Evolutionary conservation across 108 stramenopile genomes (phyloP).

Genomic region (Halocafeteria seosinensis): DNA sequence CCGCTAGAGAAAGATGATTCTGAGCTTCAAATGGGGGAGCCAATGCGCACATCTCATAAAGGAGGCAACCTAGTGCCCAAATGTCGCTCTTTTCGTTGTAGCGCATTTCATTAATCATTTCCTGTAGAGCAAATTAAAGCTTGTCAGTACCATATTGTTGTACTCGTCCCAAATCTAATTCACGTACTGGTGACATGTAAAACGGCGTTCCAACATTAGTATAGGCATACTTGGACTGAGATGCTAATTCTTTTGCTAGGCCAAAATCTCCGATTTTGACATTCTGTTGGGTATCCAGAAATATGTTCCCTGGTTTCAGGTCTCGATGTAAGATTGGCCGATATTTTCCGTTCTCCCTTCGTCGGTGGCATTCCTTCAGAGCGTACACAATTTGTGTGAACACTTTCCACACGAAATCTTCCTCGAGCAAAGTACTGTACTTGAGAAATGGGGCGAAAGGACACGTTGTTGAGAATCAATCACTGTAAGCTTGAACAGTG

Average conservation of each 20-base stretch:
- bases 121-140: neutral
- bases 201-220: conserved; percentile 45
- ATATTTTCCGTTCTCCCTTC: conserved; percentile 14
- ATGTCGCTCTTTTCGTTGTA: conserved; percentile 50
- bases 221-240: conserved; percentile 9
- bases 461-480: too few relatives aligned
- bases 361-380: conserved; percentile 34
- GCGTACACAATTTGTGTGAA: conserved; percentile 33
- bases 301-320: conserved; percentile 45
- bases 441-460: neutral
- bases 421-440: conserved; percentile 20
- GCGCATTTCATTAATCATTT: conserved; percentile 36
- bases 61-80: conserved; percentile 21
- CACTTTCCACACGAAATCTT: conserved; percentile 31
- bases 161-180: neutral
- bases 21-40: conserved; percentile 40
- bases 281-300: conserved; percentile 23
- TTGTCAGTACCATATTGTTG: neutral
- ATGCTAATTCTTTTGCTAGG: conserved; percentile 37
- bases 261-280: conserved; percentile 46
- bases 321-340: conserved; percentile 41
- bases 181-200: conserved; percentile 45
- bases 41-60: conserved; percentile 26
- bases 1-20: conserved; percentile 36
- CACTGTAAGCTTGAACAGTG: too few relatives aligned